A percentile compares a stretch with the other conserved stretches of the same genome.
These are phyloP conservation scores for Naganishia antarctica DNA, from an alignment of 768 basidiomycete genomes.

Conservation along the genomic window DNA sequence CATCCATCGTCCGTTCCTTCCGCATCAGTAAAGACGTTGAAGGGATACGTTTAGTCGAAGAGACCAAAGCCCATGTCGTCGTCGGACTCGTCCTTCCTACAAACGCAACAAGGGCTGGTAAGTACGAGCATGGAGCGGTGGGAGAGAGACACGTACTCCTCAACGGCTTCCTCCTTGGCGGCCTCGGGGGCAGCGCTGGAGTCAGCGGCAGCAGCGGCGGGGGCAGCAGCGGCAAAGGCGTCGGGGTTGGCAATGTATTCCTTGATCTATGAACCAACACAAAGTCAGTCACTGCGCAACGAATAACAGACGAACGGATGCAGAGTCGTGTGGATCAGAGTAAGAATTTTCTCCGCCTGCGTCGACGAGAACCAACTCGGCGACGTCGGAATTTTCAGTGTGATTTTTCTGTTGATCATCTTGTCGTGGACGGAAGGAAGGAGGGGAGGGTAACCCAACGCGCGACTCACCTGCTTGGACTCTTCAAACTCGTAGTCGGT, in stretches of 20 bases:
- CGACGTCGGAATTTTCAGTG: constrained; percentile 79
- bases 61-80: constrained; percentile 50
- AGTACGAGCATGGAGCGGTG: too few species aligned
- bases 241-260: constrained; percentile 97
- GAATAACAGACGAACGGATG: constrained; percentile 31
- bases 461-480: constrained; percentile 71
- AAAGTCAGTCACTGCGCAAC: background rate
- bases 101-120: too few species aligned
- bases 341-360: constrained; percentile 26
- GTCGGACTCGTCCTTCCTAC: constrained; percentile 54
- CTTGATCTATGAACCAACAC: constrained; percentile 64
- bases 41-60: constrained; percentile 47
- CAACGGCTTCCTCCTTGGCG: constrained; percentile 57
- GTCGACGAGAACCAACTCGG: constrained; percentile 27
- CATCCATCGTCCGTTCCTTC: too few species aligned
- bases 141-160: too few species aligned
- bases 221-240: constrained; percentile 81
- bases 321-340: constrained; percentile 38
- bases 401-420: constrained; percentile 51
- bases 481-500: constrained; percentile 95
- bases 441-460: constrained; percentile 18
- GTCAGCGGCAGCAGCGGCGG: constrained; percentile 56
- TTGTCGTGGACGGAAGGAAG: constrained; percentile 35
- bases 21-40: background rate
- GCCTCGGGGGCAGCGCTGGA: constrained; percentile 56